phyloP scores from a whole-genome alignment of 176 grass and related monocot species.

The Poa annua region DNA sequence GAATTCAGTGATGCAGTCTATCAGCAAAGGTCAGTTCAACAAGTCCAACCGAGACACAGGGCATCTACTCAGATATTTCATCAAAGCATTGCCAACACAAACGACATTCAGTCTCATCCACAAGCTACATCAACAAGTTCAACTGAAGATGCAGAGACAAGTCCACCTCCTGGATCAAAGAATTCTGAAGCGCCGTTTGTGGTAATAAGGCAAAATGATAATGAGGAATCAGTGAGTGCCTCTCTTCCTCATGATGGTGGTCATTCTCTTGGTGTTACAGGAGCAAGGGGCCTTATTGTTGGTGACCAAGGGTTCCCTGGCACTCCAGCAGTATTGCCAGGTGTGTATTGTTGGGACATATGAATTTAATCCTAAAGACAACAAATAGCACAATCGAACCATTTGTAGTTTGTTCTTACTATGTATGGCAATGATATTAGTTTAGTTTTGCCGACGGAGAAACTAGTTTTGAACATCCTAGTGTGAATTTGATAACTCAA shows the following conservation, averaged over 20 bases:
- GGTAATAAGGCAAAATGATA: conserved; percentile 33
- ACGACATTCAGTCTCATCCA: conserved; percentile 39
- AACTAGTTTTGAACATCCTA: conserved; percentile 8
- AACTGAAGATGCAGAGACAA: conserved; percentile 43
- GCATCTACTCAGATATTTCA: conserved; percentile 38
- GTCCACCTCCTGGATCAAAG: conserved; percentile 45
- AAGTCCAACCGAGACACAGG: conserved; percentile 27
- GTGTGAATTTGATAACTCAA: conserved; percentile 3
- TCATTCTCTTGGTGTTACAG: conserved; percentile 54
- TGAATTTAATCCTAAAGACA: conserved; percentile 27
- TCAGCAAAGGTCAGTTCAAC: conserved; percentile 46
- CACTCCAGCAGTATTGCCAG: conserved; percentile 70
- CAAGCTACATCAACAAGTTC: conserved; percentile 25
- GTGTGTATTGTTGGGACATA: conserved; percentile 43
- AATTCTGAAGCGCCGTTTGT: conserved; percentile 18
- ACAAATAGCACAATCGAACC: background rate
- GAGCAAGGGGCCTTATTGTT: conserved; percentile 38
- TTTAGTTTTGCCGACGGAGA: background rate
- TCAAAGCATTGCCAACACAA: conserved; percentile 32
- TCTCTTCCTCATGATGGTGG: conserved; percentile 43
- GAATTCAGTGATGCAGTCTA: conserved; percentile 32
- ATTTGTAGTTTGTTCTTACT: conserved; percentile 2
- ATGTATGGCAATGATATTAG: background rate
- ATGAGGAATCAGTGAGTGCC: conserved; percentile 33
- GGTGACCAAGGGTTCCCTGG: conserved; percentile 55